Conservation (phyloP, 805 yeast species). For the Cyberlindnera euphorbiae region DNA sequence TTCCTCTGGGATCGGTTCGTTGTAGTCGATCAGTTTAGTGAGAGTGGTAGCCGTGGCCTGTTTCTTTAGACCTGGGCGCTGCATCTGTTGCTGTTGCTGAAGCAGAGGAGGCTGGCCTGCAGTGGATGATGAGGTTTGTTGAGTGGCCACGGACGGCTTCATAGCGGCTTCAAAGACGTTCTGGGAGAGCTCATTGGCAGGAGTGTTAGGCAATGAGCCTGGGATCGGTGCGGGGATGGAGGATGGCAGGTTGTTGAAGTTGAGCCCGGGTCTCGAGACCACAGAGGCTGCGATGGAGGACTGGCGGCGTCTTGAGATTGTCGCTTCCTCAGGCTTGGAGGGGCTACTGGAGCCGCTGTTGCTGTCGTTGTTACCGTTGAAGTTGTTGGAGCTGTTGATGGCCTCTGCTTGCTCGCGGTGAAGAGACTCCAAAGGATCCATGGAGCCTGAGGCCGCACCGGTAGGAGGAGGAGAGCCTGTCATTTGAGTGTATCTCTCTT, state of each 20-base stretch:
- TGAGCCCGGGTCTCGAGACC: conserved; percentile 8
- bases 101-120: too few relatives aligned
- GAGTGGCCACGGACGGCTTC: too few relatives aligned
- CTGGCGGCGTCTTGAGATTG: conserved; percentile 11
- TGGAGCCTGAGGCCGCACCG: too few relatives aligned
- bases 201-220: conserved; percentile 38
- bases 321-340: too few relatives aligned
- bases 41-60: conserved; percentile 10
- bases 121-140: too few relatives aligned
- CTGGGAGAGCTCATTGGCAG: conserved; percentile 30
- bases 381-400: too few relatives aligned
- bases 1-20: conserved; percentile 5
- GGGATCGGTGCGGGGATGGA: conserved; percentile 34
- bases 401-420: too few relatives aligned
- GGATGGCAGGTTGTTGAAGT: conserved; percentile 10
- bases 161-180: conserved; percentile 13
- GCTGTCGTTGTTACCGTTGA: too few relatives aligned
- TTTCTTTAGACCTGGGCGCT: conserved; percentile 12
- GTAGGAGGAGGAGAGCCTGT: too few relatives aligned
- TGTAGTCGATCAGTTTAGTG: conserved; percentile 10
- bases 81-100: conserved; percentile 3
- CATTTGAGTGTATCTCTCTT: too few relatives aligned
- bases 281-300: conserved; percentile 2
- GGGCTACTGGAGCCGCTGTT: neutral
- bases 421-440: too few relatives aligned